Evolutionary conservation across 768 basidiomycete genomes (phyloP), one percentile per base, ranked within the genome.

Genomic region (Hysterangium stoloniferum): DNA sequence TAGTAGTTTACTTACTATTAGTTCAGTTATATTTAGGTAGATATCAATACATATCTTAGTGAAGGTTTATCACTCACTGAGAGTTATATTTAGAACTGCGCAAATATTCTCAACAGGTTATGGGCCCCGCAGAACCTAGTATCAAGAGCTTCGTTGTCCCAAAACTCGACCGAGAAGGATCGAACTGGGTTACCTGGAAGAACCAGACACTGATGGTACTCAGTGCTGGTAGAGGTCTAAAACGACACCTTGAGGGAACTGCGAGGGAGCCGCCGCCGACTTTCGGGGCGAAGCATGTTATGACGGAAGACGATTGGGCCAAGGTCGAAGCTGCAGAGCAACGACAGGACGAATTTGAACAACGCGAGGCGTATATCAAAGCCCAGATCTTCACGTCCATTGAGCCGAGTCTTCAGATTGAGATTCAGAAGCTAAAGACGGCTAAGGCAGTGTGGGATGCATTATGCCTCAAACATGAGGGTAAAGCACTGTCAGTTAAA

Each of bases 361-460:
- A 45, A 17, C 50, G 43, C 38, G 28, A 22, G 7, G 50, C 45
- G 13, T 13, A 33, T 13, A 43, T 57, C 41, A 42, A 47, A 31
- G 35, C 56, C 3, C 34, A 52, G 24, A 41, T 55, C 22, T 53
- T 42, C 27, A 50, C 45, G 28, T 47, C 54, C 19, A 15, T 55
- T 19, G 44, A 43, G 13, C 54, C 52, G n/a, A 22, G 44, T 8
- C 43, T 57, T 24, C 53, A 52, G 45, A 40, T 57, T 20, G 24
- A 45, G 29, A 37, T 55, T 19, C 17, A 28, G 31, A n/a, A 38
- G 3, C n/a, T 28, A 2, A 27, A 6, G 6, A 46, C 37, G 6
- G 51, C 54, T 17, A 32, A 43, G 13, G 54, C 52, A 15, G 27
- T 36, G 9, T 57, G 54, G 56, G 48, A 44, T 11, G 24, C 52